Evolutionary conservation across 441 rosid genomes (phyloP).

Genomic region (Pelargonium exstipulatum): DNA sequence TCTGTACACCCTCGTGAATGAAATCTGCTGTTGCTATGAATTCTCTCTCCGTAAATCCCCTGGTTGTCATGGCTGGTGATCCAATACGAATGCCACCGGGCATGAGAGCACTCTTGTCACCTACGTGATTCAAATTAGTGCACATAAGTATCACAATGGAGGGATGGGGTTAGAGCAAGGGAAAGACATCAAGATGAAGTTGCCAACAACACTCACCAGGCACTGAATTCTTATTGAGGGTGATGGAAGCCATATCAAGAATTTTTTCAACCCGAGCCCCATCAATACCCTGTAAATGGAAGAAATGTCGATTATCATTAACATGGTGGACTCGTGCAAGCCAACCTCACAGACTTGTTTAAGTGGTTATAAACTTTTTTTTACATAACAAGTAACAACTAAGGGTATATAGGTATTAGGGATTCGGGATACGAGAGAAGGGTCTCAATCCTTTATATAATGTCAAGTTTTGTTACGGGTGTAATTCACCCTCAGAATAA

Average conservation of each 20-base stretch:
- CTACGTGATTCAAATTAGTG: constrained; percentile 24
- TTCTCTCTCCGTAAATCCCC: constrained; percentile 68
- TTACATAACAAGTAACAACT: no score
- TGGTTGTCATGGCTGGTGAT: constrained; percentile 88
- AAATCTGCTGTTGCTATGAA: constrained; percentile 60
- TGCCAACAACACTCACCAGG: constrained; percentile 43
- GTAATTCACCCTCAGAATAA: no score
- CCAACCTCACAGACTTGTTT: no score
- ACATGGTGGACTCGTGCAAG: no score
- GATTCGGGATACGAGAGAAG: no score
- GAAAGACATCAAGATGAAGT: neutral
- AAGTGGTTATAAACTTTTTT: no score
- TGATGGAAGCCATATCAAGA: constrained; percentile 87
- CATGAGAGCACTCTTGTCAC: constrained; percentile 79
- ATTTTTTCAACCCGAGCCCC: constrained; percentile 87
- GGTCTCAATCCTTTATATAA: no score
- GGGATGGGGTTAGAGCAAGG: neutral
- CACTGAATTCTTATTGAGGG: constrained; percentile 88
- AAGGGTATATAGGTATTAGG: no score
- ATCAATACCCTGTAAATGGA: constrained; percentile 57
- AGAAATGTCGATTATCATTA: no score
- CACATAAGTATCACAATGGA: neutral
- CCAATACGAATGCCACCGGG: constrained; percentile 94
- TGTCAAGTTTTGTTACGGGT: no score
- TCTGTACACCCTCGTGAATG: constrained; percentile 72